These are phyloP conservation scores for Neurospora pannonica DNA, from an alignment of 495 filamentous ascomycete genomes.

Conservation along the genomic window DNA sequence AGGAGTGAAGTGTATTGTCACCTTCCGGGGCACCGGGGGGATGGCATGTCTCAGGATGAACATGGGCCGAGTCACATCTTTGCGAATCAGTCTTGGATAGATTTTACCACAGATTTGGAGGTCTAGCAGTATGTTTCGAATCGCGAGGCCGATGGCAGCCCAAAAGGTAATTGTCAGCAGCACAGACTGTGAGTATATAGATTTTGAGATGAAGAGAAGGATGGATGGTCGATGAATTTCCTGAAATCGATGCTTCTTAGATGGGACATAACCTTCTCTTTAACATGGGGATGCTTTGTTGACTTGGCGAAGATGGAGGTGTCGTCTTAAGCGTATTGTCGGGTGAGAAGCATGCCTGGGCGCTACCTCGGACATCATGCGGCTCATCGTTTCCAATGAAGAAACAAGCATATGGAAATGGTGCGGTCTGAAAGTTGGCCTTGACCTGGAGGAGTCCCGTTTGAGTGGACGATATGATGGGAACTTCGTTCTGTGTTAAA, in stretches of 20 bases:
- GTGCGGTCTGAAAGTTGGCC: background rate
- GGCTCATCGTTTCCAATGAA: background rate
- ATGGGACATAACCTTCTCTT: background rate
- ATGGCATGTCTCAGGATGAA: background rate
- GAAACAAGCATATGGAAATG: background rate
- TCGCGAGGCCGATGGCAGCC: background rate
- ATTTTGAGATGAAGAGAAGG: background rate
- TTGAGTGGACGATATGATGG: background rate
- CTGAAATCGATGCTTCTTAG: background rate
- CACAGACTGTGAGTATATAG: background rate
- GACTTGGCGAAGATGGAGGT: background rate
- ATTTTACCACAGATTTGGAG: background rate
- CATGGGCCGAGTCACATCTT: background rate
- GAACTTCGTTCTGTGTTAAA: background rate
- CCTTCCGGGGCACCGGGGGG: background rate
- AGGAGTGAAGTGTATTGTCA: background rate
- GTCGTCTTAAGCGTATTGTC: background rate
- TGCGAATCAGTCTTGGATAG: background rate
- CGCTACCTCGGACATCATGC: background rate
- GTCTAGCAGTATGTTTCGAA: background rate
- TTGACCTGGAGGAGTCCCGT: background rate
- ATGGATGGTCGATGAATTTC: background rate
- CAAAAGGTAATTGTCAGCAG: background rate
- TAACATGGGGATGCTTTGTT: background rate
- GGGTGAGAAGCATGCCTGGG: background rate